phyloP scores from a whole-genome alignment of 345 rosid species.

The Orychophragmus violaceus region DNA sequence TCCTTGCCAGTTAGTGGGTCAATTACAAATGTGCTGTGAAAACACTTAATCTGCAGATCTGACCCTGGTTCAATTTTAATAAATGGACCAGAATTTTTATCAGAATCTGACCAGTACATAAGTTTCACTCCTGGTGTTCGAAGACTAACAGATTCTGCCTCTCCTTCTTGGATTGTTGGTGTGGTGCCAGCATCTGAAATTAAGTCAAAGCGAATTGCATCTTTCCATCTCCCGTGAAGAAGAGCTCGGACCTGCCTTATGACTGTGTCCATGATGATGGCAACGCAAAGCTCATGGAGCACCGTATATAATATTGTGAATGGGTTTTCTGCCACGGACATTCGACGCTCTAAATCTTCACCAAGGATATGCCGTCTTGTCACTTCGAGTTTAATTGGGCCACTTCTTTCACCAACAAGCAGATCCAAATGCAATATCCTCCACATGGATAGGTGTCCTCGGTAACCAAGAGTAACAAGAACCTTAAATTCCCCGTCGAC shows the following conservation, averaged over 20 bases:
- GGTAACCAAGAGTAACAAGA: slow-evolving; percentile 94
- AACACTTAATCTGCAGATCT: slow-evolving; percentile 72
- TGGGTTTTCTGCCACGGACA: slow-evolving; percentile 88
- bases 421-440: slow-evolving; percentile 95
- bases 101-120: slow-evolving; percentile 78
- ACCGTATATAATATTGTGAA: slow-evolving; percentile 63
- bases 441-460: slow-evolving; percentile 93
- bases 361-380: slow-evolving; percentile 73
- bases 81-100: slow-evolving; percentile 61
- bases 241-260: slow-evolving; percentile 87
- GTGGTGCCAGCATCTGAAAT: slow-evolving; percentile 63
- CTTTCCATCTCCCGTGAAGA: slow-evolving; percentile 94
- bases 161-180: slow-evolving; percentile 68
- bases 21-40: slow-evolving; percentile 70
- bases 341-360: slow-evolving; percentile 95
- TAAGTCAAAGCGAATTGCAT: slow-evolving; percentile 78
- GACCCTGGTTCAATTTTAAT: slow-evolving; percentile 88
- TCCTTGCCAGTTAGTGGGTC: slow-evolving; percentile 81
- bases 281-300: slow-evolving; percentile 86
- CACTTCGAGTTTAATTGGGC: slow-evolving; percentile 68
- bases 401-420: slow-evolving; percentile 92
- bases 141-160: slow-evolving; percentile 64
- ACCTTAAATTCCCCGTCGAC: slow-evolving; percentile 93
- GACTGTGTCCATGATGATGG: slow-evolving; percentile 93
- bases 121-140: slow-evolving; percentile 88